Evolutionary conservation across 805 yeast genomes (phyloP), one percentile per base, ranked within the genome.

Genomic region (Ogataea sp.): DNA sequence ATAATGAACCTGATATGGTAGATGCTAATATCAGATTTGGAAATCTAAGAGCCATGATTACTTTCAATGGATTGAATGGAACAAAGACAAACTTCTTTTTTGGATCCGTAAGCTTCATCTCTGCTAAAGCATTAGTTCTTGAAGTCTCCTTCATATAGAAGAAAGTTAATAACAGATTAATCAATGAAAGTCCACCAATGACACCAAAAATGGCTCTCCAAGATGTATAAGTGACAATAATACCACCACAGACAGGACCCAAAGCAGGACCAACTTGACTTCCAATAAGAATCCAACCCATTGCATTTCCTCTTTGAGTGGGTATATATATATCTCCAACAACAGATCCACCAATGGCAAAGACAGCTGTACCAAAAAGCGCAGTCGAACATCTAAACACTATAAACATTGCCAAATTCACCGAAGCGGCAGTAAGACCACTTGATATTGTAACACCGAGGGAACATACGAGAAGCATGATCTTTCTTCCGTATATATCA

Each of bases 131-230:
- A 5, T 64, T 58, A 14, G 56, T 45, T 29, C 55, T 51, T 3
- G 62, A 46, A 4, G 79, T 75, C 47, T 75, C 80, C 23, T 71
- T 70, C 15, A 75, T 48, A 32, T 68, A 62, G 17, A 71, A 45
- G 3, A 64, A 34, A 0, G 69, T 67, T 17, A 51, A 24, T 3
- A 68, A 28, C 0, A 53, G 44, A 20, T 66, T 49, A 11, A 64
- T 55, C 14, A 57, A 29, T 2, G 73, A 73, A 9, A 73, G 39
- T 0, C 69, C 78, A 7, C 68, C 63, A 43, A 72, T 62, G 1
- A 72, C 59, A 62, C 65, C 71, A 50, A 73, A 74, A 28, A 75
- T 70, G 8, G 70, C 71, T 51, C 80, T 54, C 81, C 82, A 75
- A 16, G 58, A 47, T 0, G 71, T 64, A 42, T 60, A 74, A 9